A percentile compares a stretch with the other conserved stretches of the same genome.
Evolutionary conservation across 1,139 yeast species (phyloP).

Genomic region (Yamadazyma triangularis): DNA sequence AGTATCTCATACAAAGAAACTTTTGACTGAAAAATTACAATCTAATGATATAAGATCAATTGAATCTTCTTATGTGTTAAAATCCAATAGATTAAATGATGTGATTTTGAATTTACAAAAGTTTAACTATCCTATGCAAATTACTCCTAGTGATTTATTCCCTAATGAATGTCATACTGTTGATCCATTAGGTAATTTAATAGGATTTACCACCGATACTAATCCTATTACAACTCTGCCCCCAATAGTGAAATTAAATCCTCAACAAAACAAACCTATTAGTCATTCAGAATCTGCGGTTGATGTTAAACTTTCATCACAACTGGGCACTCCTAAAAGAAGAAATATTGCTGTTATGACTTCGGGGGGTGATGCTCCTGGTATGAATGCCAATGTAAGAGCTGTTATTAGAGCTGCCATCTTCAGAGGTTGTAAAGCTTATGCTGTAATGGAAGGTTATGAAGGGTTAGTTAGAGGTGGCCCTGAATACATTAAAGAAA

Average conservation of each 20-base stretch:
- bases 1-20: conserved; percentile 19
- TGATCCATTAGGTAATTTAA: conserved; percentile 63
- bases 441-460: conserved; percentile 73
- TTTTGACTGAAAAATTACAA: conserved; percentile 22
- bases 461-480: conserved; percentile 71
- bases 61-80: conserved; percentile 37
- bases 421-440: conserved; percentile 71
- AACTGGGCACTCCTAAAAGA: conserved; percentile 50
- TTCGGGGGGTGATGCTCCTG: conserved; percentile 83
- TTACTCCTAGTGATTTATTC: conserved; percentile 57
- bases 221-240: conserved; percentile 57
- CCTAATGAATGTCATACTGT: conserved; percentile 65
- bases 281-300: conserved; percentile 56
- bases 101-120: conserved; percentile 29
- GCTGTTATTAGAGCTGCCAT: conserved; percentile 72
- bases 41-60: conserved; percentile 50
- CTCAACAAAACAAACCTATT: background rate
- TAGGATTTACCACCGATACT: conserved; percentile 60
- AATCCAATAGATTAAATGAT: conserved; percentile 28
- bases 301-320: conserved; percentile 56
- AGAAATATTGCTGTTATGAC: conserved; percentile 68
- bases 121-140: conserved; percentile 26
- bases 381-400: conserved; percentile 72
- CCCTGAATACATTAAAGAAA: conserved; percentile 62
- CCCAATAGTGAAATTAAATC: conserved; percentile 20